Evolutionary conservation across 495 filamentous ascomycete genomes (phyloP), one percentile per base, ranked within the genome.

Genomic region (Hyaloscypha finlandica): DNA sequence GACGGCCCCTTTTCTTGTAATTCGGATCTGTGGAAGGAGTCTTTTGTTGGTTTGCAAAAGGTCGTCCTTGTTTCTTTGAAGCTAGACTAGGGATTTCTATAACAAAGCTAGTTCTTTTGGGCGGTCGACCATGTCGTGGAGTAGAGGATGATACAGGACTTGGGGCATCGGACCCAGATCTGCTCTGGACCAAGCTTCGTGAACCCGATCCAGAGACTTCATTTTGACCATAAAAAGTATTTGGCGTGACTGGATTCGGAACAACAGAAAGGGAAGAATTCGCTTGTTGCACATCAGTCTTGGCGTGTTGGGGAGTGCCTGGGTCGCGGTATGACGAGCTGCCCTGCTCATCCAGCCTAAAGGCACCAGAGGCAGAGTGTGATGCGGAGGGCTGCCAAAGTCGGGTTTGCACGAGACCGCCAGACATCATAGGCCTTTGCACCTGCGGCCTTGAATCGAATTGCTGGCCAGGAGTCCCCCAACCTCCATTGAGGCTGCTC

Each of bases 1-100:
- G 65, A 5, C 65, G 65, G 22, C 65, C 65, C 25, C 53, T 16
- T 58, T 52, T 57, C 60, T 68, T 68, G 29, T 58, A 33, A 20
- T 11, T 25, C 3, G 59, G 37, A 42, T 6, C 30, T 32, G 30
- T 58, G 22, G 33, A 29, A 5, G 59, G 59, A 4, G 5, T 25
- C 35, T 33, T 31, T 33, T 48, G 29, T 1, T 6, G 16, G 35
- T 51, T 14, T 29, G 4, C n/a, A 8, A n/a, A 22, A 11, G 59
- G 20, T 8, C 56, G 5, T 33, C 59, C 59, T 20, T 8, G 37
- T 8, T 48, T 45, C 35, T 31, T 45, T 48, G 37, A 19, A 61
- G 29, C 30, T 8, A 32, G 35, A 11, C 37, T 61, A 29, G 35
- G 35, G 29, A 61, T 42, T 19, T 48, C n/a, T 8, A 48, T 30